A percentile compares a stretch with the other conserved stretches of the same genome.
phyloP scores from a whole-genome alignment of 768 basidiomycete species.

The Coprinellus micaceus region DNA sequence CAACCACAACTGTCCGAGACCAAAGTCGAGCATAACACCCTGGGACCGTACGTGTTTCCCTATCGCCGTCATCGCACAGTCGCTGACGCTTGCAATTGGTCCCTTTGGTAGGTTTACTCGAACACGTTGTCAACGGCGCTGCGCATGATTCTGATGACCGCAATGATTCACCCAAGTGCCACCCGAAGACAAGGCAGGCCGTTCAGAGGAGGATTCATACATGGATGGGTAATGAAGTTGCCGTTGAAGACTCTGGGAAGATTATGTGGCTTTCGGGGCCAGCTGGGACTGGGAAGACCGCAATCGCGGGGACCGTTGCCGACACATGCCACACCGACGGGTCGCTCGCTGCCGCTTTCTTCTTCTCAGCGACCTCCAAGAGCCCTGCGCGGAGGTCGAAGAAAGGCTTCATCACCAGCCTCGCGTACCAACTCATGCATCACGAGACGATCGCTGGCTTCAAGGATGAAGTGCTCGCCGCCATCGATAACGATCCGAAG shows the following conservation, averaged over 20 bases:
- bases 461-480: not conserved
- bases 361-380: constrained; percentile 8
- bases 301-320: constrained; percentile 8
- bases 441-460: not conserved
- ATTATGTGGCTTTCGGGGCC: constrained; percentile 7
- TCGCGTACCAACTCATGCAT: not conserved
- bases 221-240: not conserved
- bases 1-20: no score
- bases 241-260: not conserved
- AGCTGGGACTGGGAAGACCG: constrained; percentile 11
- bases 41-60: no score
- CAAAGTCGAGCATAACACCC: no score
- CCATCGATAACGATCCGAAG: not conserved
- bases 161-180: not conserved
- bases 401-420: not conserved
- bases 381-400: not conserved
- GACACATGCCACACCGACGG: constrained; percentile 1
- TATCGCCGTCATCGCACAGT: not conserved
- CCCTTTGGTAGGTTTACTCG: not conserved
- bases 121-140: constrained; percentile 21
- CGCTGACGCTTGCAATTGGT: not conserved
- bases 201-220: not conserved
- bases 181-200: not conserved
- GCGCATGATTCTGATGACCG: not conserved
- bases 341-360: constrained; percentile 6